These are phyloP conservation scores for Didymella arachidicola DNA, from an alignment of 2,329 filamentous ascomycete species.

Conservation along the genomic window DNA sequence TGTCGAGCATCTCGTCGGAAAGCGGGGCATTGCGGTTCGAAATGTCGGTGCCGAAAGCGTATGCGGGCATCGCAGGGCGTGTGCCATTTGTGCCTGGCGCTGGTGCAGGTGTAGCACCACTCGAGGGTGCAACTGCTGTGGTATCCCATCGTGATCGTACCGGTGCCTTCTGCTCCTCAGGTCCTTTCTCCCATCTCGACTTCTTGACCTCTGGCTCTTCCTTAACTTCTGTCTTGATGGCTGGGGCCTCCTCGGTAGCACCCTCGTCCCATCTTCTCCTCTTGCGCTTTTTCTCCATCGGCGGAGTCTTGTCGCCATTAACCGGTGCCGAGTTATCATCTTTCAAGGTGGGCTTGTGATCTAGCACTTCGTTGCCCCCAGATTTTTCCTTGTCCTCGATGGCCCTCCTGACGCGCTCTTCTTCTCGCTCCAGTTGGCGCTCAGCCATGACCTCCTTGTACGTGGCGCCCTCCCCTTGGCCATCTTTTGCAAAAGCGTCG, in stretches of 20 bases:
- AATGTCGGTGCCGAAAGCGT: conserved; percentile 80
- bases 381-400: conserved; percentile 78
- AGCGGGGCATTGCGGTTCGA: conserved; percentile 79
- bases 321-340: conserved; percentile 72
- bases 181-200: conserved; percentile 81
- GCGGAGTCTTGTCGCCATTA: conserved; percentile 73
- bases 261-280: conserved; percentile 96
- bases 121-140: conserved; percentile 36
- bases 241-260: conserved; percentile 53
- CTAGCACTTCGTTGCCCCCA: conserved; percentile 65
- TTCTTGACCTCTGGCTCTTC: conserved; percentile 47
- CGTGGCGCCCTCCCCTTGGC: conserved; percentile 75
- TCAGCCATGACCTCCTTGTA: conserved; percentile 92
- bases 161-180: conserved; percentile 37
- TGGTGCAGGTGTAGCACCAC: conserved; percentile 35
- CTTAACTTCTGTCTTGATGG: conserved; percentile 31
- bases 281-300: conserved; percentile 66
- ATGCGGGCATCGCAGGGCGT: conserved; percentile 55
- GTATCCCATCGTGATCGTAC: conserved; percentile 49
- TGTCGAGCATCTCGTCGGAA: conserved; percentile 92
- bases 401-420: conserved; percentile 80
- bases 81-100: conserved; percentile 31
- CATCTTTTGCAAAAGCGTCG: conserved; percentile 82
- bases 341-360: conserved; percentile 77
- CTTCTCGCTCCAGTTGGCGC: conserved; percentile 90